Conservation (phyloP, 768 basidiomycete genomes). For the Ramaria sp. region DNA sequence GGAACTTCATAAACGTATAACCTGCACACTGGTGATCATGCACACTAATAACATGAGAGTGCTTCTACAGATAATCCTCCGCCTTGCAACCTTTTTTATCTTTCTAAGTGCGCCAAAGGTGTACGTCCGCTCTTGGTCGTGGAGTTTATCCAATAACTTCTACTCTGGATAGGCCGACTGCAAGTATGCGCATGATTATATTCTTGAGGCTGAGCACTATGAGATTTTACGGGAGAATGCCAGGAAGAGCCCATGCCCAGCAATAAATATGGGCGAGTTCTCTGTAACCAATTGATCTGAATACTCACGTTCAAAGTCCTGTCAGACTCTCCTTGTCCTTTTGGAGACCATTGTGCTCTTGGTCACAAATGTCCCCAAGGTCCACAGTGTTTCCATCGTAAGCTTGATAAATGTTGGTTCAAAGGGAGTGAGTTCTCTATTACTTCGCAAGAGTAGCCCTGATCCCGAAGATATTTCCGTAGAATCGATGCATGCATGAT, state of each 20-base stretch:
- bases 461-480: not conserved
- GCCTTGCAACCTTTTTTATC: conserved; percentile 76
- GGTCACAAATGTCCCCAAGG: conserved; percentile 77
- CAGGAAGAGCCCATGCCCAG: conserved; percentile 81
- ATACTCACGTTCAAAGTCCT: not conserved
- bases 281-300: not conserved
- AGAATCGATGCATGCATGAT: conserved; percentile 6
- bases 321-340: conserved; percentile 62
- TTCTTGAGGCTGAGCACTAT: conserved; percentile 60
- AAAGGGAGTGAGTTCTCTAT: conserved; percentile 43
- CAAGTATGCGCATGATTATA: conserved; percentile 79
- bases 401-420: conserved; percentile 74
- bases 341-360: conserved; percentile 70
- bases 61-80: conserved; percentile 55
- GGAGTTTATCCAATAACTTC: not conserved
- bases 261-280: conserved; percentile 59
- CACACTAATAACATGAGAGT: not conserved
- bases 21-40: conserved; percentile 8
- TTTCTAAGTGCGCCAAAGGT: conserved; percentile 76
- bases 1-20: conserved; percentile 72
- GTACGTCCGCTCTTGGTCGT: conserved; percentile 14
- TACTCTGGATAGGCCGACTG: conserved; percentile 32
- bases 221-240: conserved; percentile 62
- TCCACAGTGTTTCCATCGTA: conserved; percentile 35
- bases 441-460: not conserved